phyloP scores from a whole-genome alignment of 2,329 filamentous ascomycete genomes.

The Elsinoe ampelina region DNA sequence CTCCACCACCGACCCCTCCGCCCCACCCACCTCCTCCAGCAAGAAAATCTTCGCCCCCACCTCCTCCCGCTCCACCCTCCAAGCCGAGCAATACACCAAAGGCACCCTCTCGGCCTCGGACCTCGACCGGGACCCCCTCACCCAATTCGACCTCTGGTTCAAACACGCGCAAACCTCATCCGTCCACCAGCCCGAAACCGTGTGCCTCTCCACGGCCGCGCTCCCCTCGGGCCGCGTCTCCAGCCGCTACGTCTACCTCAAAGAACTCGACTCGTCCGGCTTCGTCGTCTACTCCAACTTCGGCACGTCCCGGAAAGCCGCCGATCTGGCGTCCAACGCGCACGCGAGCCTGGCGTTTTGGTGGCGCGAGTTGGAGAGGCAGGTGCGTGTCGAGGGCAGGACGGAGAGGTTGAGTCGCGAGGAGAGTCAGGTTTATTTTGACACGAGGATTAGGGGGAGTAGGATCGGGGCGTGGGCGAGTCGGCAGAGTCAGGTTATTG shows the following conservation, averaged over 20 bases:
- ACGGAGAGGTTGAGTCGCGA: constrained; percentile 56
- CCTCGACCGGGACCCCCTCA: constrained; percentile 57
- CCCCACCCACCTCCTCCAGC: constrained; percentile 1
- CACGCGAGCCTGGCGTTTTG: constrained; percentile 80
- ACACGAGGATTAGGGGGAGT: constrained; percentile 63
- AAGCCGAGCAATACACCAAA: constrained; percentile 68
- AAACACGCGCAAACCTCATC: constrained; percentile 52
- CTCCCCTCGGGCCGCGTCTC: constrained; percentile 78
- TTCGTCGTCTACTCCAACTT: constrained; percentile 95
- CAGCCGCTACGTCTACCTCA: constrained; percentile 83
- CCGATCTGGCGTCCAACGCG: constrained; percentile 62
- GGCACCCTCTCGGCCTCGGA: constrained; percentile 52
- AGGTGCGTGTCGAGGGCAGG: constrained; percentile 79
- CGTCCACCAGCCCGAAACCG: constrained; percentile 75
- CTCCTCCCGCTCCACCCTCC: constrained; percentile 46
- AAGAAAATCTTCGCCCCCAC: constrained; percentile 54
- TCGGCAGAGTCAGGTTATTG: constrained; percentile 69
- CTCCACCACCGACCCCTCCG: constrained; percentile 12
- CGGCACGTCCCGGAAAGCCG: constrained; percentile 61
- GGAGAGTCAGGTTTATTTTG: constrained; percentile 62
- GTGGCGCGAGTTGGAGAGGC: constrained; percentile 79
- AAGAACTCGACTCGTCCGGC: constrained; percentile 74
- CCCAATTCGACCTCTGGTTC: constrained; percentile 90
- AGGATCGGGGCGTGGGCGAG: constrained; percentile 90
- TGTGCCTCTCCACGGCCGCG: constrained; percentile 73